phyloP scores from a whole-genome alignment of 2,329 filamentous ascomycete species.

The Hortaea sp. region DNA sequence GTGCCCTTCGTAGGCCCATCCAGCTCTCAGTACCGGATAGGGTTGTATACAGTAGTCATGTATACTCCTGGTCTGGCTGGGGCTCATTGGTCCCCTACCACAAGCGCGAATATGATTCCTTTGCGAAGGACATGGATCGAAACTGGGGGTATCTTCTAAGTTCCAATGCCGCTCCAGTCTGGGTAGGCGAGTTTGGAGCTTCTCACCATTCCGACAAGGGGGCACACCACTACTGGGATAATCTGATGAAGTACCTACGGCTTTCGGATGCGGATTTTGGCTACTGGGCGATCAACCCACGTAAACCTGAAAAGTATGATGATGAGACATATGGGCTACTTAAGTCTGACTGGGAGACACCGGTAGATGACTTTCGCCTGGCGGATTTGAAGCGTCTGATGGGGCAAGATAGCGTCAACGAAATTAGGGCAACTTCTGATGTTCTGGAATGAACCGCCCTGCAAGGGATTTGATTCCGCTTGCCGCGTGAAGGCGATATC shows the following conservation, averaged over 20 bases:
- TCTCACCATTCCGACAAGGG: conserved; percentile 44
- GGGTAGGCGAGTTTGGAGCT: conserved; percentile 59
- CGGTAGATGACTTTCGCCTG: conserved; percentile 17
- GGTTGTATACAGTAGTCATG: conserved; percentile 59
- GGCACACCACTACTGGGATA: conserved; percentile 56
- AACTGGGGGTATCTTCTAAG: conserved; percentile 59
- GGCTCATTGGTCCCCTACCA: conserved; percentile 44
- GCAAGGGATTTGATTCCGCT: too few relatives aligned
- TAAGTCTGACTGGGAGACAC: conserved; percentile 53
- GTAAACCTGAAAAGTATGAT: conserved; percentile 48
- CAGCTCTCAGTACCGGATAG: conserved; percentile 43
- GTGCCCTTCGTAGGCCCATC: conserved; percentile 47
- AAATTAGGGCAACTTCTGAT: too few relatives aligned
- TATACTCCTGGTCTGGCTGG: conserved; percentile 63
- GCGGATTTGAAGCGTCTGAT: conserved; percentile 16
- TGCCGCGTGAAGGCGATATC: too few relatives aligned
- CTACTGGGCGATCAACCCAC: conserved; percentile 61
- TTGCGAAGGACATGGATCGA: conserved; percentile 50
- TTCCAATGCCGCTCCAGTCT: conserved; percentile 49
- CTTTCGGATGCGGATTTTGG: conserved; percentile 45
- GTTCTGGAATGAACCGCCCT: too few relatives aligned
- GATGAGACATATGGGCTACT: conserved; percentile 53
- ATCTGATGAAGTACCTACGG: conserved; percentile 51
- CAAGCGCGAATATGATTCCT: conserved; percentile 52
- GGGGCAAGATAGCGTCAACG: not conserved